Percentiles rank a stretch among this genome's conserved stretches.
Conservation (phyloP, 441 rosid genomes). For the Erodium moschatum region DNA sequence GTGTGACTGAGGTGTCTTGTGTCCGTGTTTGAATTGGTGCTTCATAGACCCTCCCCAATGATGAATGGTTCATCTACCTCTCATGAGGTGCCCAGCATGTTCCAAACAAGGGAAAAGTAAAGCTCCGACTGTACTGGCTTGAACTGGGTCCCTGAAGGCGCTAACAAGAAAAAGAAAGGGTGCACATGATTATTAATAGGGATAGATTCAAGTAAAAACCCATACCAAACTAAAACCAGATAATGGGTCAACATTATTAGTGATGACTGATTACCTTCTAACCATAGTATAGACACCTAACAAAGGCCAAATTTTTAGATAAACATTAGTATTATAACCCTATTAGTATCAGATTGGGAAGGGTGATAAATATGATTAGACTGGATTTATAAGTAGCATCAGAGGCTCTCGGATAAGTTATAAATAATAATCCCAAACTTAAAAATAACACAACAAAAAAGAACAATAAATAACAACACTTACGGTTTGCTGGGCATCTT, state of each 20-base stretch:
- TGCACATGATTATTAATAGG: constrained; percentile 2
- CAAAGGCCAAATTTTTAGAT: no score
- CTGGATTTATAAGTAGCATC: neutral
- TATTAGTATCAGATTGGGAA: no score
- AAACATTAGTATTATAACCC: no score
- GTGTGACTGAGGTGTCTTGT: no score
- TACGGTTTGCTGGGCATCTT: constrained; percentile 98
- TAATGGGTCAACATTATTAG: neutral
- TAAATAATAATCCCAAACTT: neutral
- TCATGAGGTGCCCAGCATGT: constrained; percentile 41
- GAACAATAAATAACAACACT: constrained; percentile 18
- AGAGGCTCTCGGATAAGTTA: neutral
- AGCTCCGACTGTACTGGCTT: constrained; percentile 33
- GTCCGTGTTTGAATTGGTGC: no score
- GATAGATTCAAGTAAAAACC: neutral
- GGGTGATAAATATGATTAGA: neutral
- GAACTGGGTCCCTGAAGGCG: constrained; percentile 29
- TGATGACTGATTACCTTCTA: no score
- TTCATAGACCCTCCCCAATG: constrained; percentile 19
- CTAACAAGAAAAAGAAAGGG: constrained; percentile 31
- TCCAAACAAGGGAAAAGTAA: constrained; percentile 30
- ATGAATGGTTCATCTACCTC: constrained; percentile 35
- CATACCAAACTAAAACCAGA: neutral
- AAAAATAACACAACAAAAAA: neutral
- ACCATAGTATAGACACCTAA: no score